Evolutionary conservation across 2,329 filamentous ascomycete species (phyloP), one percentile per base, ranked within the genome.

Genomic region (Bretziella fagacearum): DNA sequence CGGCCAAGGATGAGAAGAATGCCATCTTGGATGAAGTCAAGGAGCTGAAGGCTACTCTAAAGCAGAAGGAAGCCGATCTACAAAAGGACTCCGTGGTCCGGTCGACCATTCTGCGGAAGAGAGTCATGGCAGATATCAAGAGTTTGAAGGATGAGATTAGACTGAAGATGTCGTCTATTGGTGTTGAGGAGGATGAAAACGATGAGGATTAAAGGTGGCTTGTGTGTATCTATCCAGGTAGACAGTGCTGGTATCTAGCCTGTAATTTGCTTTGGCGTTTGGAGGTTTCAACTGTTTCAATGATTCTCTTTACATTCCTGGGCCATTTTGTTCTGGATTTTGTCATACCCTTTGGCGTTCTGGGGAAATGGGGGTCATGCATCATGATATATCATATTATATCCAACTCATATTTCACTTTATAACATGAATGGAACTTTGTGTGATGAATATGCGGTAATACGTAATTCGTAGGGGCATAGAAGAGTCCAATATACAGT

Each of bases 11-110:
- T 40, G 66, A 73, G 52, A 63, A 69, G 52, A 66, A 71, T 52
- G 70, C 71, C 51, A 67, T 73, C 52, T 67, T 69, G 53, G 70
- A 70, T 54, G 71, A 74, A 52, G 69, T 74, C 44, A 62, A 65
- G 42, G 65, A 69, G 44, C 63, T 76, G 49, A 64, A 71, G 57
- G 70, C 65, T 56, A 63, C 70, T 54, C 64, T 74, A 15, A 61
- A 63, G 30, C 58, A 59, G 29, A 62, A 67, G 46, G 62, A 69
- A 53, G 60, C 59, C 4, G 65, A 71, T 53, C 59, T 70, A 42
- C 60, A 61, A 15, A 61, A 58, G 33, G 48, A 51, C 10, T 46
- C 48, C 11, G 48, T 52, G 10, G 65, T 65, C 22, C 57, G 56
- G 3, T 70, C 68, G 55, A 62, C 63, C 49, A 68, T 76, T 48